Evolutionary conservation across 441 rosid species (phyloP), one percentile per base, ranked within the genome.

Genomic region (Erodium moschatum): DNA sequence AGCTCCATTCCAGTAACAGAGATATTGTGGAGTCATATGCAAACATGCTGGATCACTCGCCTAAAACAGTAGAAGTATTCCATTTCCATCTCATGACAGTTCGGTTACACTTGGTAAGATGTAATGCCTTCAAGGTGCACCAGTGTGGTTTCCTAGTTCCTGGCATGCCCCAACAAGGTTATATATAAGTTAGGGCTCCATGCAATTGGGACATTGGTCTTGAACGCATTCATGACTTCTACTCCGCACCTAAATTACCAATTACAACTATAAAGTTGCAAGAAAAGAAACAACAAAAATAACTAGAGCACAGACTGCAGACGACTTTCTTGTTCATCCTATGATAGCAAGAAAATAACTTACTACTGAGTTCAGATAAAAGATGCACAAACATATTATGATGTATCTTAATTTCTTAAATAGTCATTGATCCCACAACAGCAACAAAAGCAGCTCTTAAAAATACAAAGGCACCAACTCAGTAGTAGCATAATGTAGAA

Each of bases 21-120:
- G 8, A 46, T 33, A 31, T 8, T 44, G 3, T 2, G 15, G 72
- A 27, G 18, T 54, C 16, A 19, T 40, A 15, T 6, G 42, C 19
- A 65, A 64, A 91, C 97, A 96, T 94, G 99, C 60, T 88, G 84
- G 65, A 94, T 79, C 97, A 91, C 89, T 77, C 98, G 97, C 60
- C 96, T 80, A 68, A 88, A 68, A 88, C 84, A 0, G 96, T 82
- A 27, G 97, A 90, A 61, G 87, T 87, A 83, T 94, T 94, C 68
- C 84, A 82, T n/a, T 94, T 94, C 68, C 84, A 82, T n/a, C 85
- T 87, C 84, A 81, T 78, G 62, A 94, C 96, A 65, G 97, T 94
- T 18, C 92, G 88, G 78, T 87, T 89, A 78, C 97, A 89, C 82
- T 89, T 89, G 40, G 88, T 64, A n/a, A 94, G 93, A 38, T 88